Evolutionary conservation across 495 filamentous ascomycete species (phyloP).

Genomic region (Pyronema domesticum): DNA sequence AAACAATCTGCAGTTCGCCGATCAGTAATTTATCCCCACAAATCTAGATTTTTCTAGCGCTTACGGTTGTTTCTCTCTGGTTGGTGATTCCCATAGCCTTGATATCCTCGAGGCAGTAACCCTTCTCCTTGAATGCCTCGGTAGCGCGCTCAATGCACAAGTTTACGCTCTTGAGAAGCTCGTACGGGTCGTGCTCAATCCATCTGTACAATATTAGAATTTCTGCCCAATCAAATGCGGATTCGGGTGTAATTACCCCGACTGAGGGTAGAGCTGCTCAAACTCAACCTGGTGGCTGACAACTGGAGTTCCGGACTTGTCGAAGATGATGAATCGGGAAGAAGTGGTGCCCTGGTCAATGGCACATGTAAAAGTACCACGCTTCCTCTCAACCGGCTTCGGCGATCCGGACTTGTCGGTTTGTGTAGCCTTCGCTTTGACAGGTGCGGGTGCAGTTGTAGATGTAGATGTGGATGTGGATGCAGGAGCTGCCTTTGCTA

Average conservation of each 20-base stretch:
- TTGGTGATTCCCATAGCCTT: constrained; percentile 84
- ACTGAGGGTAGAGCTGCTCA: constrained; percentile 68
- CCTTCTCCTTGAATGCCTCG: constrained; percentile 49
- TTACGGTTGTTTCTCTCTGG: constrained; percentile 71
- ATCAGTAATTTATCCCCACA: not conserved
- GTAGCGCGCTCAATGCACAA: constrained; percentile 72
- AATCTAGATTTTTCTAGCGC: not conserved
- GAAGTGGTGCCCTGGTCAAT: constrained; percentile 93
- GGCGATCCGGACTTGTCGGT: not conserved
- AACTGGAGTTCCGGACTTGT: constrained; percentile 58
- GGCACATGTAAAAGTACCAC: constrained; percentile 40
- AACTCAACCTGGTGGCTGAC: constrained; percentile 87
- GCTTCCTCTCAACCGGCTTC: constrained; percentile 1
- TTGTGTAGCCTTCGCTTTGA: not conserved
- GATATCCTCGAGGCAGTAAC: constrained; percentile 53
- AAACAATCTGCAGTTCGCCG: constrained; percentile 37
- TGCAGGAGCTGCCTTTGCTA: not conserved
- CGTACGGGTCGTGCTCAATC: constrained; percentile 83
- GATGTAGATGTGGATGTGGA: not conserved
- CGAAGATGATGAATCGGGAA: constrained; percentile 82
- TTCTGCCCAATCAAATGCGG: not conserved
- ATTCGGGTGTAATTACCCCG: constrained; percentile 47
- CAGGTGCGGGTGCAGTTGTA: not conserved
- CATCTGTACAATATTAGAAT: constrained; percentile 38
- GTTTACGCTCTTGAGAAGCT: constrained; percentile 61